phyloP scores from a whole-genome alignment of 345 rosid species.

The Populus nigra region DNA sequence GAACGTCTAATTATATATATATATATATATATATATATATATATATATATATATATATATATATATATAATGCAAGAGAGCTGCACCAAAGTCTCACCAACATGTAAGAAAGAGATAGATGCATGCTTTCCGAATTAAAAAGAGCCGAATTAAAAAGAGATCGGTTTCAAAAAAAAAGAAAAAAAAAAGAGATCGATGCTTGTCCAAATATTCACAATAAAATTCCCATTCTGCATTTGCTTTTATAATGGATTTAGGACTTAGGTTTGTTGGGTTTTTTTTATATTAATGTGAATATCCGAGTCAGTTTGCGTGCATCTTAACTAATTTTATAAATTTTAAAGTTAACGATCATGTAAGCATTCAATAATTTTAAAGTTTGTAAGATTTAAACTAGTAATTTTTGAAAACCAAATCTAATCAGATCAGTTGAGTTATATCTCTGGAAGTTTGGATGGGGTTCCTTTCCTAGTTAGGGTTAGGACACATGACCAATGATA shows the following conservation, averaged over 20 bases:
- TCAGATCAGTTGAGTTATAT: too few relatives aligned
- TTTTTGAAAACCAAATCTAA: too few relatives aligned
- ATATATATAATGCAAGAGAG: neutral
- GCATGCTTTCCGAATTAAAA: neutral
- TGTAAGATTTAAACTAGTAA: rapidly evolving
- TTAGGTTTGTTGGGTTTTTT: too few relatives aligned
- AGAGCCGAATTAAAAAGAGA: neutral
- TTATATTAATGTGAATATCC: too few relatives aligned
- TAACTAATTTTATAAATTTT: rapidly evolving
- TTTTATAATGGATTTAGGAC: neutral
- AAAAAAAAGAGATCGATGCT: too few relatives aligned
- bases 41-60: too few relatives aligned
- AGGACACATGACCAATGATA: neutral
- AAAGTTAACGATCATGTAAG: too few relatives aligned
- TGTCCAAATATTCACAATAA: too few relatives aligned
- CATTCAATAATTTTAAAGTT: rapidly evolving
- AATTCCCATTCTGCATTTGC: too few relatives aligned
- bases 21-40: too few relatives aligned
- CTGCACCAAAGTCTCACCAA: neutral
- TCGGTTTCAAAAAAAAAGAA: too few relatives aligned
- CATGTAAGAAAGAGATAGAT: neutral
- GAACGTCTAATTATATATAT: neutral
- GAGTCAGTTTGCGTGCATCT: rapidly evolving
- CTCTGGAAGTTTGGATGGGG: too few relatives aligned
- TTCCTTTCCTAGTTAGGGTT: neutral